phyloP scores from a whole-genome alignment of 2,329 filamentous ascomycete genomes.

The Acephala macrosclerotiorum region DNA sequence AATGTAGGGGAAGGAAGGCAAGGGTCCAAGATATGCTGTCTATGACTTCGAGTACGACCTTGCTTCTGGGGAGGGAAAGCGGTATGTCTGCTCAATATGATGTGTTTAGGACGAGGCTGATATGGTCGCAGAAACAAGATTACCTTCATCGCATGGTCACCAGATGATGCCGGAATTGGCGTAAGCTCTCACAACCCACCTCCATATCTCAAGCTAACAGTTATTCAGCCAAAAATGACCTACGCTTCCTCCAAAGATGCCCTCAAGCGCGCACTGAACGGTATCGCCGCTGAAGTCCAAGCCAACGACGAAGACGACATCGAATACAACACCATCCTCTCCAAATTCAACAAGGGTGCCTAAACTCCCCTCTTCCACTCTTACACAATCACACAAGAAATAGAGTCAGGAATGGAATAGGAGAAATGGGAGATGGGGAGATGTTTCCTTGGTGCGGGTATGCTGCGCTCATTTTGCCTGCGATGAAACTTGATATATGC shows the following conservation, averaged over 20 bases:
- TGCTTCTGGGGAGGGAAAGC: slow-evolving; percentile 74
- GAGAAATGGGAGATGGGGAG: no score
- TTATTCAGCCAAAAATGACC: slow-evolving; percentile 81
- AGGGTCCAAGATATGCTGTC: slow-evolving; percentile 82
- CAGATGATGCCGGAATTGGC: slow-evolving; percentile 81
- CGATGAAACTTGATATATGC: slow-evolving; percentile 34
- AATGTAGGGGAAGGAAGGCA: slow-evolving; percentile 61
- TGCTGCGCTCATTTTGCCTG: slow-evolving; percentile 39
- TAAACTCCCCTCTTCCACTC: slow-evolving; percentile 43
- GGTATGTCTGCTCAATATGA: slow-evolving; percentile 53
- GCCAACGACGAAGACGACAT: slow-evolving; percentile 86
- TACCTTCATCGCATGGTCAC: slow-evolving; percentile 80
- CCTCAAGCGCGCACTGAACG: slow-evolving; percentile 80
- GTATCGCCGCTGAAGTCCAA: slow-evolving; percentile 79
- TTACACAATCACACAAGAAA: not conserved
- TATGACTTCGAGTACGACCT: slow-evolving; percentile 85
- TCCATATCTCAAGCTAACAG: slow-evolving; percentile 16
- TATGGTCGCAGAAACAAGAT: slow-evolving; percentile 70
- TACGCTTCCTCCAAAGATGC: slow-evolving; percentile 90
- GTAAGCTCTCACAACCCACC: slow-evolving; percentile 57
- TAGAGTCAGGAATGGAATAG: not conserved
- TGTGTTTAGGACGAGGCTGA: not conserved
- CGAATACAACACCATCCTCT: slow-evolving; percentile 76
- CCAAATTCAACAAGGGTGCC: slow-evolving; percentile 67
- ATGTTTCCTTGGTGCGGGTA: slow-evolving; percentile 39